Evolutionary conservation across 208 protist genomes (phyloP).

Genomic region (Leishmania tarentolae): DNA sequence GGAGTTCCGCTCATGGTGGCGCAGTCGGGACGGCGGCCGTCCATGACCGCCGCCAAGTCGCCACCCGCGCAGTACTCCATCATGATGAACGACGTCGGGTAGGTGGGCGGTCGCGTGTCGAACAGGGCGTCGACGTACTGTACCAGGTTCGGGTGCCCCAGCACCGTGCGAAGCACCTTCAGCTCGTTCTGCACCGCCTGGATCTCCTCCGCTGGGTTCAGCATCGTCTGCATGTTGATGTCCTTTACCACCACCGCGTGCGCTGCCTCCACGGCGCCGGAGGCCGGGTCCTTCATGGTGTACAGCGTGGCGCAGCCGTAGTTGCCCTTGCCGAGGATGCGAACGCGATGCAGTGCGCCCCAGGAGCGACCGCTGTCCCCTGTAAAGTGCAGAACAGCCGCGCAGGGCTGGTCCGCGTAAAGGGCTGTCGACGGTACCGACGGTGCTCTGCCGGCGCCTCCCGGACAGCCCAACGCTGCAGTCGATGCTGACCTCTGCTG

Average conservation of each 20-base stretch:
- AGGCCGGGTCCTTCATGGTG: slow-evolving; percentile 10
- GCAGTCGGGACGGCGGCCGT: slow-evolving; percentile 9
- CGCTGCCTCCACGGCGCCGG: neutral
- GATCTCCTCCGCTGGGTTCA: slow-evolving; percentile 59
- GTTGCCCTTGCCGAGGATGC: slow-evolving; percentile 81
- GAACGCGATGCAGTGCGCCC: slow-evolving; percentile 43
- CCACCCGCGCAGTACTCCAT: slow-evolving; percentile 81
- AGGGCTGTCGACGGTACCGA: neutral
- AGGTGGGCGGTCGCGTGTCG: slow-evolving; percentile 29
- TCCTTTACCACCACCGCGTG: slow-evolving; percentile 74
- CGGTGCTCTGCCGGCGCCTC: neutral
- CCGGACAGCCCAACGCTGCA: neutral
- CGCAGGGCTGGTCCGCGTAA: slow-evolving; percentile 33
- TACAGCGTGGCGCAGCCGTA: slow-evolving; percentile 86
- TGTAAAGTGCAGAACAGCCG: slow-evolving; percentile 26
- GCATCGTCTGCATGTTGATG: slow-evolving; percentile 79
- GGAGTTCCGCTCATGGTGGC: neutral
- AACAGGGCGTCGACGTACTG: slow-evolving; percentile 58
- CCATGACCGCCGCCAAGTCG: slow-evolving; percentile 58
- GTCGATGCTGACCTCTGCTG: neutral
- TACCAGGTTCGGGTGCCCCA: slow-evolving; percentile 67
- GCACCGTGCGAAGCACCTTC: slow-evolving; percentile 39
- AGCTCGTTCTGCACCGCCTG: slow-evolving; percentile 61
- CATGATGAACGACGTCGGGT: slow-evolving; percentile 73
- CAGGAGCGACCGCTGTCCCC: slow-evolving; percentile 37